Evolutionary conservation across 2,329 filamentous ascomycete genomes (phyloP).

Genomic region (Bipolaris cookei): DNA sequence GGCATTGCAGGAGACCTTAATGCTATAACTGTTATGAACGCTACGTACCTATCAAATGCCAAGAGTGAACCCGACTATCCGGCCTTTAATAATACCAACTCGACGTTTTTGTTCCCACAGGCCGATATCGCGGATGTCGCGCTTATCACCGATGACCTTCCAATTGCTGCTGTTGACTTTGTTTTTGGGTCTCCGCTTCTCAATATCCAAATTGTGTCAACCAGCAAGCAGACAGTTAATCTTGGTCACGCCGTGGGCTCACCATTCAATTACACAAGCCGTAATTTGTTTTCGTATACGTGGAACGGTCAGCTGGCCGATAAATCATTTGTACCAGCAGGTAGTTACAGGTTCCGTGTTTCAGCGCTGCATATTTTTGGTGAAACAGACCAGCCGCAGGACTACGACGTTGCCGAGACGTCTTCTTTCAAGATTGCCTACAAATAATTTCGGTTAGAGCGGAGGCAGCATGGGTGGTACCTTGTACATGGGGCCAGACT

Average conservation of each 20-base stretch:
- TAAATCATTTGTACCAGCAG: not conserved
- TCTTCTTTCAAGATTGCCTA: not conserved
- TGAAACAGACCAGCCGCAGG: not conserved
- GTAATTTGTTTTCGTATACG: not conserved
- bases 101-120: not conserved
- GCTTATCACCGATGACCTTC: not conserved
- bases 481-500: no score
- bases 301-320: not conserved
- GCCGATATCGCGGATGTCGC: no score
- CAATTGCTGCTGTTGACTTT: not conserved
- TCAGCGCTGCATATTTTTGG: constrained; percentile 3
- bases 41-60: not conserved
- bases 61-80: not conserved
- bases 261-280: not conserved
- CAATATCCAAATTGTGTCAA: not conserved
- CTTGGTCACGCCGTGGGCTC: not conserved
- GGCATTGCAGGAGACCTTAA: not conserved
- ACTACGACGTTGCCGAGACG: not conserved
- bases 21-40: not conserved
- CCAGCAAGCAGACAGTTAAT: not conserved
- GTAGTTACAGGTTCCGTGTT: not conserved
- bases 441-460: no score
- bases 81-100: not conserved
- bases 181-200: not conserved
- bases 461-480: no score